A percentile compares a stretch with the other conserved stretches of the same genome.
Evolutionary conservation across 2,329 filamentous ascomycete species (phyloP).

Genomic region (Xylariaceae sp.): DNA sequence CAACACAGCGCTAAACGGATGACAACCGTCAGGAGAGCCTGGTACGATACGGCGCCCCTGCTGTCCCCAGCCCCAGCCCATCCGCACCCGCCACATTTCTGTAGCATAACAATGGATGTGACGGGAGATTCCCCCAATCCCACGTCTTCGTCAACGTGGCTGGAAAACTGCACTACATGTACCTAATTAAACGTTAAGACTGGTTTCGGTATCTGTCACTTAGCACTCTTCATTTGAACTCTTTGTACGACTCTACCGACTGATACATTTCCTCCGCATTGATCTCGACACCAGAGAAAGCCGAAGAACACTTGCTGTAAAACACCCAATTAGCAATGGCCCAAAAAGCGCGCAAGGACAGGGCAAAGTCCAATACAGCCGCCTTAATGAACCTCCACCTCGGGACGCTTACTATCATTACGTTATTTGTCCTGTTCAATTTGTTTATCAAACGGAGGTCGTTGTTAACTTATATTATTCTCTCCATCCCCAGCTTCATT

Average conservation of each 20-base stretch:
- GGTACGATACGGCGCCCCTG: constrained; percentile 7
- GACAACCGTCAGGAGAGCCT: constrained; percentile 2
- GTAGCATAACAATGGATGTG: too few species aligned
- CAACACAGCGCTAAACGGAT: constrained; percentile 37
- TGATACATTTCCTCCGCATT: too few species aligned
- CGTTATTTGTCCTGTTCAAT: constrained; percentile 75
- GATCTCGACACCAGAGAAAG: not conserved
- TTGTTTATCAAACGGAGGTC: constrained; percentile 70
- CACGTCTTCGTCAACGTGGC: too few species aligned
- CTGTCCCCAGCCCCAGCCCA: constrained; percentile 17
- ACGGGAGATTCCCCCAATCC: too few species aligned
- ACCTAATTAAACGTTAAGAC: too few species aligned
- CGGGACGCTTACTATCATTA: constrained; percentile 74
- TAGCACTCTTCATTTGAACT: too few species aligned
- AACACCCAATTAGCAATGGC: constrained; percentile 53
- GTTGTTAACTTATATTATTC: constrained; percentile 69
- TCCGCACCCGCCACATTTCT: constrained; percentile 5
- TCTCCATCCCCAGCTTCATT: constrained; percentile 75
- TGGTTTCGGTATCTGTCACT: too few species aligned
- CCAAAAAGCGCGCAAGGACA: constrained; percentile 68
- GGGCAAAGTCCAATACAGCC: constrained; percentile 77
- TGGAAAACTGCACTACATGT: too few species aligned
- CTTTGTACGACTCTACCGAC: too few species aligned
- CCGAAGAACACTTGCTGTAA: not conserved
- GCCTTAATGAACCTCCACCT: constrained; percentile 83